phyloP scores from a whole-genome alignment of 129 eudicot genomes.

The Saposhnikovia divaricata region DNA sequence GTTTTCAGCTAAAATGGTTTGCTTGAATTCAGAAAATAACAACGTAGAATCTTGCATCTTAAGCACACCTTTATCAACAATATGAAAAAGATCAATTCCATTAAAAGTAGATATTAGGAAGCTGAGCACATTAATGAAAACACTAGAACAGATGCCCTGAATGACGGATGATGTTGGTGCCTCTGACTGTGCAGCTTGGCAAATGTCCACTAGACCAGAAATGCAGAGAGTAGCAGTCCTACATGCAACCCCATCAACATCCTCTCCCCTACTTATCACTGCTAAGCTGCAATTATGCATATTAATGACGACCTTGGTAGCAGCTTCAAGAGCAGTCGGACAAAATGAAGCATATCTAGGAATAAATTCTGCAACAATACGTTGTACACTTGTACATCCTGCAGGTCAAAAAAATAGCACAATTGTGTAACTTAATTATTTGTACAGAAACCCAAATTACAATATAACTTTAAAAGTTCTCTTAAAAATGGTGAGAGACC shows the following conservation, averaged over 20 bases:
- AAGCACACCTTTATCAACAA: slow-evolving; percentile 46
- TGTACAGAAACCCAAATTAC: not conserved
- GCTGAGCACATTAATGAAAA: slow-evolving; percentile 48
- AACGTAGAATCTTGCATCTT: slow-evolving; percentile 40
- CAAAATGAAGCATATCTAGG: slow-evolving; percentile 75
- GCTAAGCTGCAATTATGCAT: slow-evolving; percentile 64
- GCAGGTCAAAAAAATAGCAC: slow-evolving; percentile 20
- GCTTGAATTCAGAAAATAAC: slow-evolving; percentile 36
- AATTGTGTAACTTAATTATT: not conserved
- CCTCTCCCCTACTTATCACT: slow-evolving; percentile 54
- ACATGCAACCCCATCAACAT: slow-evolving; percentile 53
- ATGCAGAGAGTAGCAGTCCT: slow-evolving; percentile 64
- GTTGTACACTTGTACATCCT: slow-evolving; percentile 76
- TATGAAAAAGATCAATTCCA: slow-evolving; percentile 56
- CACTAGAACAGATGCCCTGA: slow-evolving; percentile 71
- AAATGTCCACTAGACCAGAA: slow-evolving; percentile 70
- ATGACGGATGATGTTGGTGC: slow-evolving; percentile 63
- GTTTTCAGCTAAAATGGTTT: slow-evolving; percentile 42
- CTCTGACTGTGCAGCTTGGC: slow-evolving; percentile 56
- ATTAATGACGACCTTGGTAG: slow-evolving; percentile 61
- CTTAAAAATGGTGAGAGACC: not conserved
- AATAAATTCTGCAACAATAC: slow-evolving; percentile 68
- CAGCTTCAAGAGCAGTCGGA: slow-evolving; percentile 96
- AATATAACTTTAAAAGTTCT: slow-evolving; percentile 3
- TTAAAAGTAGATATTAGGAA: slow-evolving; percentile 64